A percentile compares a stretch with the other conserved stretches of the same genome.
phyloP scores from a whole-genome alignment of 2,329 filamentous ascomycete species.

The Ilyonectria destructans region DNA sequence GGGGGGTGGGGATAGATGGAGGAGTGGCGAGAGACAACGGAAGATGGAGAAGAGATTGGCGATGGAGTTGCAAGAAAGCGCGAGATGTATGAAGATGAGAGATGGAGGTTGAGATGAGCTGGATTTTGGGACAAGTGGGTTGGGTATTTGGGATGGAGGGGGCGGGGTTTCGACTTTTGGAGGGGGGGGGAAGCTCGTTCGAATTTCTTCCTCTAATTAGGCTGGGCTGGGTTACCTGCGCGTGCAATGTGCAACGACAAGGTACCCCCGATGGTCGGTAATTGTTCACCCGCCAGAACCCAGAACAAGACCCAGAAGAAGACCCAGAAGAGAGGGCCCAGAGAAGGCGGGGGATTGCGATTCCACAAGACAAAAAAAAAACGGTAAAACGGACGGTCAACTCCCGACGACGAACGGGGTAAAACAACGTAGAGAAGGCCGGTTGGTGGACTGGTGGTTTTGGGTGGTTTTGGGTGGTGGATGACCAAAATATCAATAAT shows the following conservation, averaged over 20 bases:
- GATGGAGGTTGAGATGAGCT: slow-evolving; percentile 11
- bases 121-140: slow-evolving; percentile 23
- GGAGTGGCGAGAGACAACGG: slow-evolving; percentile 5
- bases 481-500: slow-evolving; percentile 8
- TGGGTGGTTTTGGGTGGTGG: background rate
- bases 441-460: slow-evolving; percentile 4
- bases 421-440: slow-evolving; percentile 16
- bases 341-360: background rate
- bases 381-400: background rate
- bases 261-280: slow-evolving; percentile 23
- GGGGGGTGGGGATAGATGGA: background rate
- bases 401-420: background rate
- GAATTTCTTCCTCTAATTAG: slow-evolving; percentile 2
- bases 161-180: slow-evolving; percentile 32
- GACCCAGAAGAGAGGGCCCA: background rate
- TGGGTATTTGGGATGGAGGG: slow-evolving; percentile 26
- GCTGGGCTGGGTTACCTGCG: slow-evolving; percentile 9
- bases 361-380: background rate
- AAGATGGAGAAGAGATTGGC: background rate
- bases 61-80: slow-evolving; percentile 6
- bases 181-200: background rate
- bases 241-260: slow-evolving; percentile 21
- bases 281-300: slow-evolving; percentile 22
- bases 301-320: too few species aligned
- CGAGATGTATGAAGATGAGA: slow-evolving; percentile 9